Base-by-base conservation (phyloP, 768 basidiomycete genomes). In the Lactarius tabidus region DNA sequence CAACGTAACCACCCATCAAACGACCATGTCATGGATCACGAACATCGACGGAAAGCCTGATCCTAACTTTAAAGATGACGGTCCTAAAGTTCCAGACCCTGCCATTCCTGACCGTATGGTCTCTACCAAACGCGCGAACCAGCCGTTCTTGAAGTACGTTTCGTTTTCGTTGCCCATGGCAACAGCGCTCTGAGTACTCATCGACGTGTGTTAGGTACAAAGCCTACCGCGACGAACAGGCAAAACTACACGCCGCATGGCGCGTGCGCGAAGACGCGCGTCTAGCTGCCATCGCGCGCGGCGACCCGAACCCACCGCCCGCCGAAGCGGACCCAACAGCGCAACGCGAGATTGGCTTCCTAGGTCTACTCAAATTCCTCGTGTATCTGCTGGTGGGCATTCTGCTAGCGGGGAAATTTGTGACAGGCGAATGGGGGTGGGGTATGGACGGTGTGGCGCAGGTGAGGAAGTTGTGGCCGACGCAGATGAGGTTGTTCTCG, bases 371-470 rank as follows among this genome's bases (percentile, higher is more conserved):
- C 72, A 91, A 89, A 74, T 88, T 91, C 73, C 68, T 90, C 41
- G 64, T 90, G 57, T 83, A 84, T 68, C 58, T 83, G 2, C 59
- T 86, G 26, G 69, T 90, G 58, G 75, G 86, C 66, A 65, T 82
- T 43, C 71, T 84, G 1, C 78, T 92, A 35, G 82, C 87, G 39
- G 89, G 93, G 60, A 90, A 89, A 73, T 93, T 95, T 76, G 78
- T 95, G 72, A 91, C 91, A 0, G 91, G 89, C n/a, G 91, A 88
- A 72, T 92, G 85, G 73, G 76, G 85, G 26, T 97, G 93, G 93
- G 92, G 94, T 0, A 23, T 82, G 8, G 36, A 6, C 67, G 84
- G 84, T 73, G 88, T 85, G 83, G 70, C 77, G 35, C 78, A 81
- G 55, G 71, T 85, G 59, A 85, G 85, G 78, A 83, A 83, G 6